Percentiles rank a stretch among this genome's conserved stretches.
Conservation (phyloP, 352 stramenopile species). For the Pythium brassicae region DNA sequence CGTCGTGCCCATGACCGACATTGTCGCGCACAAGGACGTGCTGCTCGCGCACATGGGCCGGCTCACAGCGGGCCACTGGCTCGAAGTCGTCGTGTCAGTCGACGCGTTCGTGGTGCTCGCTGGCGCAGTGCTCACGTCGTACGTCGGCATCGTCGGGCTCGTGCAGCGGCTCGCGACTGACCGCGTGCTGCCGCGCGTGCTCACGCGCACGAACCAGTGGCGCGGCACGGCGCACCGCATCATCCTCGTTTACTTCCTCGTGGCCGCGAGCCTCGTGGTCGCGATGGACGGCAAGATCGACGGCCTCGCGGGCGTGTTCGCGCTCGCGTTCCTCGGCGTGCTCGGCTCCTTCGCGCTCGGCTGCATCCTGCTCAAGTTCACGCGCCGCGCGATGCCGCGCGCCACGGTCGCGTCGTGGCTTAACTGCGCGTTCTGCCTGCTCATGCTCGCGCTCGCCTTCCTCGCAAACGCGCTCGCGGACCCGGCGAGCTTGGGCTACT, state of each 20-base stretch:
- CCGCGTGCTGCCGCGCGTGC: conserved; percentile 30
- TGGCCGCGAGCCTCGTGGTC: conserved; percentile 45
- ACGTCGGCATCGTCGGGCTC: conserved; percentile 51
- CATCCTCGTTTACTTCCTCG: conserved; percentile 51
- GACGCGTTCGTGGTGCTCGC: conserved; percentile 79
- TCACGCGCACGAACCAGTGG: conserved; percentile 41
- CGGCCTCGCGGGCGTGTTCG: conserved; percentile 68
- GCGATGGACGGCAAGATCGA: conserved; percentile 51
- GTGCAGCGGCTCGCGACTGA: conserved; percentile 67
- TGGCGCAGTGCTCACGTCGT: conserved; percentile 71
- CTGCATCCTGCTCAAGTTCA: conserved; percentile 74
- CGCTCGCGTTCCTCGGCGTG: conserved; percentile 67
- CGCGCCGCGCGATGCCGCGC: conserved; percentile 72
- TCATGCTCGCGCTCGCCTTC: conserved; percentile 45
- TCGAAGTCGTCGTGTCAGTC: conserved; percentile 33
- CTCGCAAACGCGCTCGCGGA: conserved; percentile 51
- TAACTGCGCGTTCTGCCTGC: conserved; percentile 42
- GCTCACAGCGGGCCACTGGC: conserved; percentile 17
- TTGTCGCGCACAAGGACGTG: conserved; percentile 35
- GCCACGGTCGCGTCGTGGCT: conserved; percentile 62
- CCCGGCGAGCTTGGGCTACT: conserved; percentile 36
- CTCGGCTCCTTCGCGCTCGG: conserved; percentile 67
- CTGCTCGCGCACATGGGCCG: conserved; percentile 62
- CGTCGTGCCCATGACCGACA: conserved; percentile 60
- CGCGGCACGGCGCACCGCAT: conserved; percentile 54